Evolutionary conservation across 2,329 filamentous ascomycete genomes (phyloP).

Genomic region (Talaromyces rugulosus): DNA sequence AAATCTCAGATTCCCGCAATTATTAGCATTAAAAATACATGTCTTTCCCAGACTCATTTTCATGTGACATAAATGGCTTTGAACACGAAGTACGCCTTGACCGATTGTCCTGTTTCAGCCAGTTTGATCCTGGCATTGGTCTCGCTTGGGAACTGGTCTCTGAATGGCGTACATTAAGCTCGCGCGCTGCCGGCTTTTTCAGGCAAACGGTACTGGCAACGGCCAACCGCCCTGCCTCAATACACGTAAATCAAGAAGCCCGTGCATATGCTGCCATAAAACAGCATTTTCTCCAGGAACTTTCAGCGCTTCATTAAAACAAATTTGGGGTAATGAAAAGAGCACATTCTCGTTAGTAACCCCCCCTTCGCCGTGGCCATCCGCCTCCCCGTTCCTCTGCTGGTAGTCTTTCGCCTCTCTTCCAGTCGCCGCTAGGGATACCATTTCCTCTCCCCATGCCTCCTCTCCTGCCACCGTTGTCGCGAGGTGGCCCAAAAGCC

Average conservation of each 20-base stretch:
- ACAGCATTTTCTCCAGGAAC: neutral
- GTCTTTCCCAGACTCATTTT: neutral
- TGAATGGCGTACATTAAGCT: neutral
- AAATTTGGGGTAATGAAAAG: neutral
- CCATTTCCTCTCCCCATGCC: constrained; percentile 40
- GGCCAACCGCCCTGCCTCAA: neutral
- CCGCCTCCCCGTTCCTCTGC: constrained; percentile 29
- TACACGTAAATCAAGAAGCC: neutral
- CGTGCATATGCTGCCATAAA: neutral
- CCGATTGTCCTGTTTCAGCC: neutral
- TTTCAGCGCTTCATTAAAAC: neutral
- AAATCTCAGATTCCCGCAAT: neutral
- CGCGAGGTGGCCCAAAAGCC: constrained; percentile 37
- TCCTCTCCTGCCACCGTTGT: constrained; percentile 38
- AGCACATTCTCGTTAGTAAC: constrained; percentile 24
- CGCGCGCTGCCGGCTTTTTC: neutral
- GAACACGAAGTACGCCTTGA: neutral
- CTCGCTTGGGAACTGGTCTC: neutral
- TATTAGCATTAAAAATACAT: neutral
- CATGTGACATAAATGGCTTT: neutral
- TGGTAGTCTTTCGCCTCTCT: constrained; percentile 45
- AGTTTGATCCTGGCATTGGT: neutral
- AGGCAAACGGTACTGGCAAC: neutral
- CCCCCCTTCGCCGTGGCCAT: constrained; percentile 39
- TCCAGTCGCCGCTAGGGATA: constrained; percentile 46